A percentile compares a stretch with the other conserved stretches of the same genome.
These are phyloP conservation scores for Terfezia boudieri DNA, from an alignment of 495 filamentous ascomycete genomes.

Conservation along the genomic window DNA sequence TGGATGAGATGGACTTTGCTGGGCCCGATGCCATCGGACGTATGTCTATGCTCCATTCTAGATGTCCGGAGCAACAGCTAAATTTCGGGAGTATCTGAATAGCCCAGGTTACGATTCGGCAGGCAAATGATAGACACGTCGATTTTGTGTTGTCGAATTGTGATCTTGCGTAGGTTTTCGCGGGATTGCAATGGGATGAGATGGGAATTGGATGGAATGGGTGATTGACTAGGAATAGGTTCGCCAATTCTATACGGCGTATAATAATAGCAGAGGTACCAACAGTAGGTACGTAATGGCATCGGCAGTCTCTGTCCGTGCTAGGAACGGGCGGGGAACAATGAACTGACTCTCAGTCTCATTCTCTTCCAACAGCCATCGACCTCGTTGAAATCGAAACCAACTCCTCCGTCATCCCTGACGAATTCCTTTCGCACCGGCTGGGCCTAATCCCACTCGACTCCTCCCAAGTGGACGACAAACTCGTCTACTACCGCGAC, in stretches of 20 bases:
- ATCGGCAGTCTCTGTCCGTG: background rate
- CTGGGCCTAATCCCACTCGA: slow-evolving; percentile 78
- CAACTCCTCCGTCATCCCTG: slow-evolving; percentile 84
- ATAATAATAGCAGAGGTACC: slow-evolving; percentile 85
- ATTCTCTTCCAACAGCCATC: slow-evolving; percentile 33
- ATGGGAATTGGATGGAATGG: background rate
- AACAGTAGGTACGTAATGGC: slow-evolving; percentile 32
- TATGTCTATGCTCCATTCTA: background rate
- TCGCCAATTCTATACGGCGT: slow-evolving; percentile 87
- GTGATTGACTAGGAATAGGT: slow-evolving; percentile 16
- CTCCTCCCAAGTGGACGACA: slow-evolving; percentile 57
- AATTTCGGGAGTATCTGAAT: background rate
- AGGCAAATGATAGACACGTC: background rate
- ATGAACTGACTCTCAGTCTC: background rate
- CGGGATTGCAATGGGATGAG: background rate
- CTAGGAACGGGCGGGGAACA: background rate
- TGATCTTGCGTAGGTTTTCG: slow-evolving; percentile 13
- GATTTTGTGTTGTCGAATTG: slow-evolving; percentile 20
- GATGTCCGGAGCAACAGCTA: too few relatives aligned
- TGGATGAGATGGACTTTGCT: background rate
- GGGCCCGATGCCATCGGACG: background rate
- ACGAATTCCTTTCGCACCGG: slow-evolving; percentile 87
- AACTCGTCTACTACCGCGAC: slow-evolving; percentile 73
- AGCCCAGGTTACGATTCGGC: background rate
- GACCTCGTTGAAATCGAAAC: slow-evolving; percentile 79